A percentile compares a stretch with the other conserved stretches of the same genome.
Conservation (phyloP, 2,329 filamentous ascomycete species). For the Zymoseptoria tritici region DNA sequence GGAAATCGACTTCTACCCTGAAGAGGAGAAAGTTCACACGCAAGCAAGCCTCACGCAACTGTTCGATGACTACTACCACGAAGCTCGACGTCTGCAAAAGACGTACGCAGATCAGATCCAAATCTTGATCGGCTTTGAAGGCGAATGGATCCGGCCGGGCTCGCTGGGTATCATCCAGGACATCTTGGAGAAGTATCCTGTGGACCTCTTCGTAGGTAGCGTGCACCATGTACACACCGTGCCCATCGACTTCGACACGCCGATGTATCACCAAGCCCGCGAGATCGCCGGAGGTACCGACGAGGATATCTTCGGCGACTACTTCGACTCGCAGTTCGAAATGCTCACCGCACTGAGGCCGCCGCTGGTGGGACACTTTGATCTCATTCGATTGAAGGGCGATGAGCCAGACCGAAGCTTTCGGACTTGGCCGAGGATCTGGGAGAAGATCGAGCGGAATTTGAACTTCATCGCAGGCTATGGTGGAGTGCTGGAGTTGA, state of each 20-base stretch:
- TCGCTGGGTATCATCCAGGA: constrained; percentile 53
- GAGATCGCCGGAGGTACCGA: constrained; percentile 54
- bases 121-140: constrained; percentile 84
- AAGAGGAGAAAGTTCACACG: constrained; percentile 51
- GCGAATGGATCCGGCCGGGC: constrained; percentile 77
- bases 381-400: constrained; percentile 77
- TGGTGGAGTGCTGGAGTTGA: constrained; percentile 81
- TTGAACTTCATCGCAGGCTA: constrained; percentile 62
- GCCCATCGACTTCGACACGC: constrained; percentile 79
- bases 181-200: constrained; percentile 52
- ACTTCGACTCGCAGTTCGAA: constrained; percentile 78
- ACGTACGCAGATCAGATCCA: constrained; percentile 64
- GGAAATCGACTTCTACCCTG: constrained; percentile 77
- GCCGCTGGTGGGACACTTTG: constrained; percentile 84
- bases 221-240: constrained; percentile 81
- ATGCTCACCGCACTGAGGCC: constrained; percentile 71
- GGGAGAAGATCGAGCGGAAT: constrained; percentile 68
- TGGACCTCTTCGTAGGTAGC: constrained; percentile 90
- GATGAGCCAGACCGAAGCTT: constrained; percentile 55
- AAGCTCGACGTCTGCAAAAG: constrained; percentile 64
- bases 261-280: constrained; percentile 59
- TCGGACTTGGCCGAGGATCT: constrained; percentile 47
- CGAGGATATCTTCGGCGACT: constrained; percentile 67
- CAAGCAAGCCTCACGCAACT: constrained; percentile 42
- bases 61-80: constrained; percentile 65